Evolutionary conservation across 2,329 filamentous ascomycete genomes (phyloP), one percentile per base, ranked within the genome.

Genomic region (Aspergillus hiratsukae): DNA sequence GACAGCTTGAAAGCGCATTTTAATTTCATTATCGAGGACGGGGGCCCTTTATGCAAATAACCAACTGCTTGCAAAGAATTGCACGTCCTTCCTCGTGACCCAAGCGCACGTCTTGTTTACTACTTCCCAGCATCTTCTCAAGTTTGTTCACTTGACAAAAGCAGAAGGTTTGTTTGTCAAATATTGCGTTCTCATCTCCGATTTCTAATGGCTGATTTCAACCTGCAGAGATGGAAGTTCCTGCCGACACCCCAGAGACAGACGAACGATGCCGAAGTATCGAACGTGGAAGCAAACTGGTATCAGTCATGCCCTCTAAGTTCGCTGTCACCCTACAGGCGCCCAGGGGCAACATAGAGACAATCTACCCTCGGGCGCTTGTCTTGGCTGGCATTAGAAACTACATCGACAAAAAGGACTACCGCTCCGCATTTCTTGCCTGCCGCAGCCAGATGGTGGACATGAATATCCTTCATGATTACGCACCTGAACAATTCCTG

Each of bases 381-480:
- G 93, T 99, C 0, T 80, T 99, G 50, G 91, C 91, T 1, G 92
- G 91, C 27, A 95, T 99, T 55, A 85, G 94, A 49, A 83, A 84
- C 51, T 85, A 89, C 52, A 90, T 99, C 52, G 88, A 91, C 53
- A 79, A 83, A 31, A 89, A 89, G 70, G 85, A 94, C 65, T 99
- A 97, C 68, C 84, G 83, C 50, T 85, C 84, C 52, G 94, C 94
- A 0, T 99, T 97, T 70, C 79, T 89, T 23, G 87, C 91, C 60
- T 97, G 94, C 70, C 86, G 94, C 51, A 93, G 87, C 23, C 95
- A 99, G 71, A 85, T 95, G 64, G 94, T 99, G 0, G 94, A 99
- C 68, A 92, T 97, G 88, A 99, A 99, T 68, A 93, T 99, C 59
- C 79, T 99, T 2, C 93, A 96, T 68, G 94, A 99, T 68, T 90